Base-by-base conservation (phyloP, 2,329 filamentous ascomycete genomes). In the Juglanconis juglandina region DNA sequence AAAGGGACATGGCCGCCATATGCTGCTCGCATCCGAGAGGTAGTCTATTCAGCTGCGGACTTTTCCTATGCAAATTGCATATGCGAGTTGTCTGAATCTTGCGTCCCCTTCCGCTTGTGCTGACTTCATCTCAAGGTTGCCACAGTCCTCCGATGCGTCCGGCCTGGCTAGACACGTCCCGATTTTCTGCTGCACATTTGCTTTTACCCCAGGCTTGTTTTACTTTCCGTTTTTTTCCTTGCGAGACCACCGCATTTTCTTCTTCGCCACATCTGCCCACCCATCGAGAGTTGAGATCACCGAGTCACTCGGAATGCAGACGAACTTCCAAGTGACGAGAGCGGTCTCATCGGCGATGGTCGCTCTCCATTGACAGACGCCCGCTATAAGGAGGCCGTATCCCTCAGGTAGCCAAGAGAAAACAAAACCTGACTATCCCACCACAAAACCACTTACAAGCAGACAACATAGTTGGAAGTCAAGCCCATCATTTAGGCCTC, bases 401-500 rank as follows among this genome's bases (percentile, higher is more conserved):
- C 24, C 50, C 24, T 2, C 24, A 24, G 24, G 24, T 24, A 24
- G 24, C 24, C 24, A 24, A 24, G 24, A 24, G 24, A 24, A 51
- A 46, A 17, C 17, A n/a, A 7, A 34, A 32, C 42, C n/a, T 32
- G 44, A 14, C 10, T 11, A 47, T n/a, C 39, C 41, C 17, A 34
- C 37, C n/a, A 34, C 35, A 46, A 48, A 24, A 8, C 11, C 39
- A 42, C 4, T 24, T n/a, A 33, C 24, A n/a, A 24, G 14, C 42
- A 17, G 11, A 7, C 42, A 17, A 46, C 4, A 30, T 24, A 32
- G 17, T 48, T 5, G n/a, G 46, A 48, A 48, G 46, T 8, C 17
- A 13, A 32, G 46, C 46, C 46, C 46, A 48, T 17, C 49, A 50
- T 24, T 57, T 63, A 63, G 30, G 61, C 48, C 51, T 63, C 58